Evolutionary conservation across 345 rosid species (phyloP).

Genomic region (Hibiscus trionum): DNA sequence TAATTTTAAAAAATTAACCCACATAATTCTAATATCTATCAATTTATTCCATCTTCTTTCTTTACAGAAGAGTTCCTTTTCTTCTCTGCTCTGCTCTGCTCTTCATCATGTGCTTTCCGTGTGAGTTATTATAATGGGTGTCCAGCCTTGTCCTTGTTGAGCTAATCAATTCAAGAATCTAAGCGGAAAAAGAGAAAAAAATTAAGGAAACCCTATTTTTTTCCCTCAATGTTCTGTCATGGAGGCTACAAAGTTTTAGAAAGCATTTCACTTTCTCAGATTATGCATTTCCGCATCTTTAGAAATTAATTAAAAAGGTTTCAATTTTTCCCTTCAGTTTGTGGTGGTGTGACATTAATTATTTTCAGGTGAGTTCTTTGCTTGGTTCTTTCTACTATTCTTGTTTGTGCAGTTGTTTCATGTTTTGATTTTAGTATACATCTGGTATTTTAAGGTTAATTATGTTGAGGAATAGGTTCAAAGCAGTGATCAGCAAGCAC

Average conservation of each 20-base stretch:
- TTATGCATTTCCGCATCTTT: neutral
- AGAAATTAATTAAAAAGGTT: neutral
- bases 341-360: neutral
- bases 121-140: slow-evolving; percentile 7
- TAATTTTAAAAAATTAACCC: too few species aligned
- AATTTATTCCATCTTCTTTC: too few species aligned
- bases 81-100: neutral
- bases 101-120: slow-evolving; percentile 16
- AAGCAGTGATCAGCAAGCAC: slow-evolving; percentile 48
- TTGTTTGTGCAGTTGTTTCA: too few species aligned
- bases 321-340: neutral
- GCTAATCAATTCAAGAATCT: neutral
- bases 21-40: too few species aligned
- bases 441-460: too few species aligned
- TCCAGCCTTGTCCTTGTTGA: slow-evolving; percentile 17
- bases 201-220: neutral
- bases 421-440: too few species aligned
- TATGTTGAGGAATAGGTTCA: slow-evolving; percentile 44
- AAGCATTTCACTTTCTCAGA: slow-evolving; percentile 18
- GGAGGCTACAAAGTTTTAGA: slow-evolving; percentile 41
- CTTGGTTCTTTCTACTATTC: too few species aligned
- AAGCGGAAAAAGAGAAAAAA: neutral
- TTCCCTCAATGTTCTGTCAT: slow-evolving; percentile 12
- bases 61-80: too few species aligned
- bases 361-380: slow-evolving; percentile 20